phyloP scores from a whole-genome alignment of 2,329 filamentous ascomycete genomes.

The Alternaria sp. region DNA sequence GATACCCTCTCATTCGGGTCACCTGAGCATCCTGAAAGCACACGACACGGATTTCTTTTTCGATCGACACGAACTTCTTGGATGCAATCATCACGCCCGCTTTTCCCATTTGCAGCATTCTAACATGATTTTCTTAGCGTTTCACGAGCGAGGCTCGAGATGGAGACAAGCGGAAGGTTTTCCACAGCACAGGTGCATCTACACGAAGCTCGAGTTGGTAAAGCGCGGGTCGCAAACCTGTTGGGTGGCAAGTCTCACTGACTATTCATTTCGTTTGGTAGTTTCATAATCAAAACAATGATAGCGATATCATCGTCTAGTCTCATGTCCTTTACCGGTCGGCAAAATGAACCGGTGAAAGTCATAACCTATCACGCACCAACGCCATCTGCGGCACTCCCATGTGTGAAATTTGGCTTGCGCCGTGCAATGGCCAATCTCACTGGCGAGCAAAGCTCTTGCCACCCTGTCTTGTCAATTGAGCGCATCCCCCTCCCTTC shows the following conservation, averaged over 20 bases:
- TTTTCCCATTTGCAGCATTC: too few relatives aligned
- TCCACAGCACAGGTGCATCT: neutral
- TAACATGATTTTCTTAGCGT: too few relatives aligned
- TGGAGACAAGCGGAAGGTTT: neutral
- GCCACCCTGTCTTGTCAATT: too few relatives aligned
- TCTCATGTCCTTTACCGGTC: too few relatives aligned
- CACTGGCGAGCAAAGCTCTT: too few relatives aligned
- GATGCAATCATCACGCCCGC: neutral
- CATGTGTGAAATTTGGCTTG: too few relatives aligned
- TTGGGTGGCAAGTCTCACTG: too few relatives aligned
- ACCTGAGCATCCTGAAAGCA: neutral
- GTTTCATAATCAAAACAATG: neutral
- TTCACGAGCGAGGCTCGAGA: neutral
- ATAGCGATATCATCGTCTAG: neutral
- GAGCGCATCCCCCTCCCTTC: too few relatives aligned
- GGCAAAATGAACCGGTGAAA: neutral
- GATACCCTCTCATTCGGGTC: neutral
- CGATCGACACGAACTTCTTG: neutral
- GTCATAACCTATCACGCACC: too few relatives aligned
- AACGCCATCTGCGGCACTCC: too few relatives aligned
- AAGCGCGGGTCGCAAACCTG: neutral
- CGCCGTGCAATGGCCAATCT: too few relatives aligned
- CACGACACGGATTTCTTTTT: neutral
- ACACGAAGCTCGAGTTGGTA: neutral
- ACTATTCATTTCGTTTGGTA: neutral